Evolutionary conservation across 208 protist genomes (phyloP).

Genomic region (Crithidia thermophila): DNA sequence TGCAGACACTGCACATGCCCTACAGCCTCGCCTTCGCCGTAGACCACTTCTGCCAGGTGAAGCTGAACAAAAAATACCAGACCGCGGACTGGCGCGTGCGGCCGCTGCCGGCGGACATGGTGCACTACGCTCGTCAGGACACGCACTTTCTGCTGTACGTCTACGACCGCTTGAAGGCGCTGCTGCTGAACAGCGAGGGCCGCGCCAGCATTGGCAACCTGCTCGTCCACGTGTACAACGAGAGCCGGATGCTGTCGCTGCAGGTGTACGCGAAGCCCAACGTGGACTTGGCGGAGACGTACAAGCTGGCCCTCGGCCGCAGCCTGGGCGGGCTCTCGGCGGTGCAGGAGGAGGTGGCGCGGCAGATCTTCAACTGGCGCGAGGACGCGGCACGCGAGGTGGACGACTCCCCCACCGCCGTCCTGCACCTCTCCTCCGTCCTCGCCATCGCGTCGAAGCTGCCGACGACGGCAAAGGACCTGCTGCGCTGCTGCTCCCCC

Average conservation of each 20-base stretch:
- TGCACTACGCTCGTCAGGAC: slow-evolving; percentile 97
- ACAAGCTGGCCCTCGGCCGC: slow-evolving; percentile 69
- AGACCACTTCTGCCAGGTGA: slow-evolving; percentile 94
- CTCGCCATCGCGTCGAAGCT: slow-evolving; percentile 85
- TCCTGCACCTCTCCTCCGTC: slow-evolving; percentile 78
- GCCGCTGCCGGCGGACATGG: slow-evolving; percentile 97
- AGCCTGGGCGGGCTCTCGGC: slow-evolving; percentile 71
- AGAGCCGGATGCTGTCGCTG: slow-evolving; percentile 85
- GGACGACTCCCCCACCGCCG: slow-evolving; percentile 85
- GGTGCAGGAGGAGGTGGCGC: slow-evolving; percentile 64
- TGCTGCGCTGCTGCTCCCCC: slow-evolving; percentile 74
- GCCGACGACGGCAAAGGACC: slow-evolving; percentile 66
- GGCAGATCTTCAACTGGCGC: slow-evolving; percentile 86
- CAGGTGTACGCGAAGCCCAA: slow-evolving; percentile 93
- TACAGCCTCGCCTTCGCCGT: slow-evolving; percentile 95
- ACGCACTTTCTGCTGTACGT: slow-evolving; percentile 99
- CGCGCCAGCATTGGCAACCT: slow-evolving; percentile 82
- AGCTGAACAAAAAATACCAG: slow-evolving; percentile 97
- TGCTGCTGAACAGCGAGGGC: slow-evolving; percentile 81
- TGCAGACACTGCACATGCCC: slow-evolving; percentile 92
- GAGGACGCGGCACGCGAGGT: slow-evolving; percentile 74
- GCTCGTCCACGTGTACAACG: slow-evolving; percentile 83
- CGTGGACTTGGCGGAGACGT: slow-evolving; percentile 71
- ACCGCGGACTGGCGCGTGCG: slow-evolving; percentile 98
- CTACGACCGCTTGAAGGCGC: slow-evolving; percentile 91